Evolutionary conservation across 129 eudicot genomes (phyloP).

Genomic region (Flaveria ramosissima): DNA sequence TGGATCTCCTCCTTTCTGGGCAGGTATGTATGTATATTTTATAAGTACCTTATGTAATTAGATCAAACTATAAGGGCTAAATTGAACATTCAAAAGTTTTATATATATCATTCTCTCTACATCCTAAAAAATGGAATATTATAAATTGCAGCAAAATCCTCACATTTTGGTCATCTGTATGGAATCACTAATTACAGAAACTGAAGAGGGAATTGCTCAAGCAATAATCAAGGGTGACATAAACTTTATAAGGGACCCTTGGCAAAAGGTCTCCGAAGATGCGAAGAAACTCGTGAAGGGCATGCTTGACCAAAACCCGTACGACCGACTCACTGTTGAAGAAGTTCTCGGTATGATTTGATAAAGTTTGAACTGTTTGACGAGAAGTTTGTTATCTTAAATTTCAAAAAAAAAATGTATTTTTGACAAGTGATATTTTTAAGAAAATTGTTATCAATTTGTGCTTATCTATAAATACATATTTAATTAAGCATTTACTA

Average conservation of each 20-base stretch:
- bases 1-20: conserved; percentile 98
- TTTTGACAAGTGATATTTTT: too few relatives aligned
- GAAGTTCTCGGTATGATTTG: conserved; percentile 65
- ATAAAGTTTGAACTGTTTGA: neutral
- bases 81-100: neutral
- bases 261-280: conserved; percentile 80
- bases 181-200: conserved; percentile 49
- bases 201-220: conserved; percentile 94
- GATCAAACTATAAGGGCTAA: conserved; percentile 9
- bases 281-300: conserved; percentile 70
- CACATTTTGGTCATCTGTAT: neutral
- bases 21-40: conserved; percentile 45
- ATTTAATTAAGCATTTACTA: too few relatives aligned
- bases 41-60: neutral
- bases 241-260: conserved; percentile 85
- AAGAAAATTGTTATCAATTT: too few relatives aligned
- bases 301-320: conserved; percentile 83
- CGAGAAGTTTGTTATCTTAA: neutral
- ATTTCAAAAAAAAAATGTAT: neutral
- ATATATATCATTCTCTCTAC: neutral
- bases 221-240: conserved; percentile 70
- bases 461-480: too few relatives aligned
- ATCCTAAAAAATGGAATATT: neutral
- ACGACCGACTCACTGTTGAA: conserved; percentile 59
- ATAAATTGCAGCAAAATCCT: neutral